Conservation (phyloP, 495 filamentous ascomycete species). For the Cercophora newfieldiana region DNA sequence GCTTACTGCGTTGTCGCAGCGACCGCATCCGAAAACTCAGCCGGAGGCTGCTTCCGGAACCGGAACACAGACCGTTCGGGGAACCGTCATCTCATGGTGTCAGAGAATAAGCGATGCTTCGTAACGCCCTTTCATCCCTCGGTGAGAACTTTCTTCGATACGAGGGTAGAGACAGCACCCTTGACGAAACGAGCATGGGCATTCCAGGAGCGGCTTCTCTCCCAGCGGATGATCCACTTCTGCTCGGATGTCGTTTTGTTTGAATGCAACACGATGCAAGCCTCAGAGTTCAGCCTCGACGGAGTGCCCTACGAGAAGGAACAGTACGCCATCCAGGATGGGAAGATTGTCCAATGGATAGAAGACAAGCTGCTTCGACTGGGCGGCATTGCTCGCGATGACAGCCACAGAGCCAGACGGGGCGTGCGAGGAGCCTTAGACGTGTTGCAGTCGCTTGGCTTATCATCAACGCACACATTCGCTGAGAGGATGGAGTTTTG, state of each 20-base stretch:
- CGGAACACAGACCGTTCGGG: background rate
- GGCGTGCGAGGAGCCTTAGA: slow-evolving; percentile 19
- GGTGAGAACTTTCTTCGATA: background rate
- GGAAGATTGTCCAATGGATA: too few relatives aligned
- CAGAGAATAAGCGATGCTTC: background rate
- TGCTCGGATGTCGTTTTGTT: too few relatives aligned
- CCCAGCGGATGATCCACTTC: too few relatives aligned
- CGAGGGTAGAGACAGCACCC: background rate
- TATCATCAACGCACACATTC: background rate
- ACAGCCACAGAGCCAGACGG: background rate
- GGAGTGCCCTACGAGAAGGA: too few relatives aligned
- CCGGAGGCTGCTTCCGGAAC: background rate
- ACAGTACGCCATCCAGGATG: too few relatives aligned
- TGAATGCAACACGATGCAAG: too few relatives aligned
- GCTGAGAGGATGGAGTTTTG: slow-evolving; percentile 12
- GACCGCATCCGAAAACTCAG: background rate
- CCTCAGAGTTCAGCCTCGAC: too few relatives aligned
- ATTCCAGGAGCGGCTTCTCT: too few relatives aligned
- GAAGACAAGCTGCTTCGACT: too few relatives aligned
- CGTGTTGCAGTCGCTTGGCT: slow-evolving; percentile 9
- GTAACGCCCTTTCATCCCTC: background rate
- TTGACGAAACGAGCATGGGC: too few relatives aligned
- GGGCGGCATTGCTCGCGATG: background rate
- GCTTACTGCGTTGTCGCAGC: background rate
- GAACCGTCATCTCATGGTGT: background rate